Evolutionary conservation across 192 early-diverging fungal species (phyloP).

Genomic region (Coemansia sp.): DNA sequence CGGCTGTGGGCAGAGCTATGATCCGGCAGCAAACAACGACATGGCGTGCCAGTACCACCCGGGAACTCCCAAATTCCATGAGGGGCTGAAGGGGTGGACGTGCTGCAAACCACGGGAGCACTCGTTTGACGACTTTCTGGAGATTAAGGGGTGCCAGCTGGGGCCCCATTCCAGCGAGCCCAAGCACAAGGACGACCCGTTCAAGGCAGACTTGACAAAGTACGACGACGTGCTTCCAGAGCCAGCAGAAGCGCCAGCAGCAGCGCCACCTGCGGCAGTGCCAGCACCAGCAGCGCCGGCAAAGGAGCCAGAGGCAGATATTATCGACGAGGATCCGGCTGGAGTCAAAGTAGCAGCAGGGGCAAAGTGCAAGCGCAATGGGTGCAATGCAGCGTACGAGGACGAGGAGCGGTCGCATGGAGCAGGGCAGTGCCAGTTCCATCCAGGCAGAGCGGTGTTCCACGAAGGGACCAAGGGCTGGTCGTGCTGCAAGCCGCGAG

Average conservation of each 20-base stretch:
- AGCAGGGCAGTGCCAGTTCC: constrained; percentile 68
- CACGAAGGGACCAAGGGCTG: constrained; percentile 98
- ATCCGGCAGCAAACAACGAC: constrained; percentile 69
- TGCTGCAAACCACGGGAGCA: constrained; percentile 89
- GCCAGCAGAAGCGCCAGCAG: constrained; percentile 3
- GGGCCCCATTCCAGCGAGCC: constrained; percentile 65
- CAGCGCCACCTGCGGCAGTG: constrained; percentile 21
- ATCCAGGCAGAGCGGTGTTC: constrained; percentile 88
- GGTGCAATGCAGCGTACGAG: constrained; percentile 69
- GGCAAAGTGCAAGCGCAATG: constrained; percentile 78
- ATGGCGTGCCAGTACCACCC: constrained; percentile 87
- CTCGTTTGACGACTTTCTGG: constrained; percentile 91
- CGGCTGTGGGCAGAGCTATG: constrained; percentile 86
- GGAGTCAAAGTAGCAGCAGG: constrained; percentile 68
- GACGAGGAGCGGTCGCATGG: constrained; percentile 53
- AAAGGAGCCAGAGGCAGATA: constrained; percentile 47
- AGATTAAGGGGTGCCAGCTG: constrained; percentile 81
- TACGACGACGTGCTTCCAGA: constrained; percentile 40
- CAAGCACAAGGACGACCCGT: constrained; percentile 48
- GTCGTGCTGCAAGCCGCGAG: constrained; percentile 92
- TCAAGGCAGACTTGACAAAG: constrained; percentile 44
- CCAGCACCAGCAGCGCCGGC: constrained; percentile 14
- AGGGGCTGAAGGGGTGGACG: constrained; percentile 92
- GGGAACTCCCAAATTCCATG: constrained; percentile 91
- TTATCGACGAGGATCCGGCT: constrained; percentile 73